Base-by-base conservation (phyloP, 345 rosid species). In the Linum lewisii region DNA sequence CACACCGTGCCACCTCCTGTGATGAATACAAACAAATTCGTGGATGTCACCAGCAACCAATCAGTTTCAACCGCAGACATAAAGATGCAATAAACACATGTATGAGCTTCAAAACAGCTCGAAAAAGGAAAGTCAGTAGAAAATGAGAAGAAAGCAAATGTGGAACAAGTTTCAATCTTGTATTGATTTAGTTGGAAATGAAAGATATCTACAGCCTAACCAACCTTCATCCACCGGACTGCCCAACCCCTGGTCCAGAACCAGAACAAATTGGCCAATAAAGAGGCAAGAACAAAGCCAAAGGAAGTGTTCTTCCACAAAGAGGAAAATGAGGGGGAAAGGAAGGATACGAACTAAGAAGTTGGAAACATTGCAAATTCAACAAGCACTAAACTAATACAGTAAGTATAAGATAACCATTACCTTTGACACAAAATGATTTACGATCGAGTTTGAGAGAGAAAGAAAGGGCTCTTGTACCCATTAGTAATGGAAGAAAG, bases 41-140 rank as follows among this genome's bases (percentile, higher is more conserved):
- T 74, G 72, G 65, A 79, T 75, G 79, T 78, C 51, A 50, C n/a
- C 73, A 79, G 76, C 72, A 76, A 76, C 76, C 75, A 64, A 81
- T 84, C 79, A 64, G 69, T 71, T 70, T 87, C 80, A 71, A 56
- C 60, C n/a, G 66, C 66, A 80, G 71, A 75, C 71, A 64, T 59
- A 69, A 77, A 42, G 18, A 42, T 42, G 47, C 47, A 42, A 66
- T 57, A 16, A 32, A 51, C 38, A 42, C 65, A 65, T 57, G 58
- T 64, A 26, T n/a, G 54, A 59, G 66, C 66, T 58, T 51, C 47
- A 42, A 3, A 16, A 54, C 7, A 49, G 15, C 26, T 47, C 15
- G 34, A 45, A 67, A n/a, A 62, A 63, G 37, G 20, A 63, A 59
- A 18, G 36, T 25, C 45, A 16, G 18, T 42, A 55, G 38, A 62